These are phyloP conservation scores for Artemisia annua DNA, from an alignment of 129 eudicot genomes.

Conservation along the genomic window DNA sequence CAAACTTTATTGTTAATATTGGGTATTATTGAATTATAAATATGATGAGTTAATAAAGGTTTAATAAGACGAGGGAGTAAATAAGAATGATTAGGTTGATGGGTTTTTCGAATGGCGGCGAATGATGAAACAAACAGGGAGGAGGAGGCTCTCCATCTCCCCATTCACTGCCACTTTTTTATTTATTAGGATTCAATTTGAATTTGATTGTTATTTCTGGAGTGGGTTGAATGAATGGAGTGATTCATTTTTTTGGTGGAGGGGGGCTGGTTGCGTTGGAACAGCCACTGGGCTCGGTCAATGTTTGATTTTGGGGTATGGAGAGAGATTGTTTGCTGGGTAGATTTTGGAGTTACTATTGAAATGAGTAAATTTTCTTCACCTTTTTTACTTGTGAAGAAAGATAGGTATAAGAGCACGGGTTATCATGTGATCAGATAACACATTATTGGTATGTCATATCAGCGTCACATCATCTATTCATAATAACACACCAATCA, in stretches of 20 bases:
- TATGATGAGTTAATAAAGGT: neutral
- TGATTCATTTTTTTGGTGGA: slow-evolving; percentile 17
- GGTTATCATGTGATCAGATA: too few species aligned
- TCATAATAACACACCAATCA: too few species aligned
- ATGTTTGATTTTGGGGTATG: neutral
- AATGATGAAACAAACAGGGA: too few species aligned
- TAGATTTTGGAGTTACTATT: too few species aligned
- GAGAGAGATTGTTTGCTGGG: neutral
- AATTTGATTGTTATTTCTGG: neutral
- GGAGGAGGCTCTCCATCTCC: slow-evolving; percentile 21
- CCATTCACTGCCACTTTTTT: slow-evolving; percentile 58
- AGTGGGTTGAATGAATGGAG: slow-evolving; percentile 10
- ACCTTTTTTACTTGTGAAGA: too few species aligned
- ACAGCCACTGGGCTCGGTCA: slow-evolving; percentile 21
- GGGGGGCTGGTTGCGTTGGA: slow-evolving; percentile 17
- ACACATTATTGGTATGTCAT: too few species aligned
- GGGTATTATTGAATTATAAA: neutral
- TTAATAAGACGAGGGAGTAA: slow-evolving; percentile 15
- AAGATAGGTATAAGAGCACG: too few species aligned
- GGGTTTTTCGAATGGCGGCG: too few species aligned
- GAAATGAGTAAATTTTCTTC: too few species aligned
- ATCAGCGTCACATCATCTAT: too few species aligned
- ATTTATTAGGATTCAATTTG: neutral
- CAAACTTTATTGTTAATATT: slow-evolving; percentile 17
- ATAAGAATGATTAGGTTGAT: too few species aligned